Evolutionary conservation across 495 filamentous ascomycete species (phyloP).

Genomic region (Talaromyces stipitatus): DNA sequence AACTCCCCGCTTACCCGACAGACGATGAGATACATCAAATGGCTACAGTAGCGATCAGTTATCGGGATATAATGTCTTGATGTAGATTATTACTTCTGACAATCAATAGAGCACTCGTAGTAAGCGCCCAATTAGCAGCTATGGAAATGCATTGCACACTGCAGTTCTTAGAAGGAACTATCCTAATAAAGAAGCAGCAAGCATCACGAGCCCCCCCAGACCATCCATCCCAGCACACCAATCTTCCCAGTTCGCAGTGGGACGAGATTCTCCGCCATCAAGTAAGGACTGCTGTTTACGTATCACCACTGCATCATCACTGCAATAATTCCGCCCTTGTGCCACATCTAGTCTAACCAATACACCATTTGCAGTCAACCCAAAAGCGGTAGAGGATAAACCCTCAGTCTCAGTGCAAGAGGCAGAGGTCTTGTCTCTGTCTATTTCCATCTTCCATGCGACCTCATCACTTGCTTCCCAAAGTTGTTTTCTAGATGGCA

Average conservation of each 20-base stretch:
- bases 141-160: too few relatives aligned
- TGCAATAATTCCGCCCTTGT: slow-evolving; percentile 13
- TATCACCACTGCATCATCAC: slow-evolving; percentile 1
- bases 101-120: too few relatives aligned
- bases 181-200: slow-evolving; percentile 31
- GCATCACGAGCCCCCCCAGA: slow-evolving; percentile 33
- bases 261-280: slow-evolving; percentile 4
- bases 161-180: slow-evolving; percentile 5
- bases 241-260: slow-evolving; percentile 28
- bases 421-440: slow-evolving; percentile 12
- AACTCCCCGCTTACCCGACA: too few relatives aligned
- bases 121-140: too few relatives aligned
- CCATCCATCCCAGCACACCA: slow-evolving; percentile 41
- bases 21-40: too few relatives aligned
- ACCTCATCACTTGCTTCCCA: slow-evolving; percentile 37
- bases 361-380: slow-evolving; percentile 26
- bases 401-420: background rate
- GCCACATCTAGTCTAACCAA: slow-evolving; percentile 21
- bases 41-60: too few relatives aligned
- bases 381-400: slow-evolving; percentile 17
- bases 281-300: slow-evolving; percentile 7
- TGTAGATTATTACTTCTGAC: too few relatives aligned
- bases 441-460: slow-evolving; percentile 24
- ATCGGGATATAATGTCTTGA: too few relatives aligned
- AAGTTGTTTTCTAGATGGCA: slow-evolving; percentile 38